Percentiles rank a stretch among this genome's conserved stretches.
Conservation (phyloP, 352 stramenopile genomes). For the Pythium insidiosum region DNA sequence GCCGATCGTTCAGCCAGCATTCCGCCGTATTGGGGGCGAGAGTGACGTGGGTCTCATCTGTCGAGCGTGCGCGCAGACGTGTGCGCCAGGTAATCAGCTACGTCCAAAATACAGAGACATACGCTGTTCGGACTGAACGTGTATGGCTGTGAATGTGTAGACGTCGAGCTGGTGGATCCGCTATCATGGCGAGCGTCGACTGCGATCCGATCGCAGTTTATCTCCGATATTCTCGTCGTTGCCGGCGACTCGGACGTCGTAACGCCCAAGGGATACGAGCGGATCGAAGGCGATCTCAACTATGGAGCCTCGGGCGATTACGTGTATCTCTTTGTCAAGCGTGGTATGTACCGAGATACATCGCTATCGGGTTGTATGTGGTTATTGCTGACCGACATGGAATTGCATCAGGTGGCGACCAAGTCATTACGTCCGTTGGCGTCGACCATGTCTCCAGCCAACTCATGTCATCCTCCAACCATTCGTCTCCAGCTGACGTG, state of each 20-base stretch:
- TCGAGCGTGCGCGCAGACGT: slow-evolving; percentile 51
- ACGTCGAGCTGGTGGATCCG: slow-evolving; percentile 27
- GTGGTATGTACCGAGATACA: slow-evolving; percentile 22
- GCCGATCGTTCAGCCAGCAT: slow-evolving; percentile 45
- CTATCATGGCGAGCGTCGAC: slow-evolving; percentile 33
- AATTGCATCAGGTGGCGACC: too few species aligned
- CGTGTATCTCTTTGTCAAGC: slow-evolving; percentile 63
- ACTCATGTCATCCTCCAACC: slow-evolving; percentile 2
- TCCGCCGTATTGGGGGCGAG: slow-evolving; percentile 12
- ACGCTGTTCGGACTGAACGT: slow-evolving; percentile 5
- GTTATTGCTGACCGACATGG: background rate
- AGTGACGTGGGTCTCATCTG: slow-evolving; percentile 31
- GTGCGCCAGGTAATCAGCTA: slow-evolving; percentile 61
- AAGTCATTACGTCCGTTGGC: too few species aligned
- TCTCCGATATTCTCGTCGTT: slow-evolving; percentile 57
- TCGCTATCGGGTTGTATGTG: background rate
- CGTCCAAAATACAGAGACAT: too few species aligned
- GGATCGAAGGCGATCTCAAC: slow-evolving; percentile 52
- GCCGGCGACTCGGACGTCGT: slow-evolving; percentile 41
- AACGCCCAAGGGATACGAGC: slow-evolving; percentile 40
- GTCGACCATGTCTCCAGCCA: too few species aligned
- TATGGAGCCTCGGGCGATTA: slow-evolving; percentile 53
- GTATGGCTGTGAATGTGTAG: slow-evolving; percentile 8
- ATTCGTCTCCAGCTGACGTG: slow-evolving; percentile 1
- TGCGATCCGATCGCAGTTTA: slow-evolving; percentile 29